Conservation (phyloP, 139 green algal genomes). For the Picochlorum sp. region DNA sequence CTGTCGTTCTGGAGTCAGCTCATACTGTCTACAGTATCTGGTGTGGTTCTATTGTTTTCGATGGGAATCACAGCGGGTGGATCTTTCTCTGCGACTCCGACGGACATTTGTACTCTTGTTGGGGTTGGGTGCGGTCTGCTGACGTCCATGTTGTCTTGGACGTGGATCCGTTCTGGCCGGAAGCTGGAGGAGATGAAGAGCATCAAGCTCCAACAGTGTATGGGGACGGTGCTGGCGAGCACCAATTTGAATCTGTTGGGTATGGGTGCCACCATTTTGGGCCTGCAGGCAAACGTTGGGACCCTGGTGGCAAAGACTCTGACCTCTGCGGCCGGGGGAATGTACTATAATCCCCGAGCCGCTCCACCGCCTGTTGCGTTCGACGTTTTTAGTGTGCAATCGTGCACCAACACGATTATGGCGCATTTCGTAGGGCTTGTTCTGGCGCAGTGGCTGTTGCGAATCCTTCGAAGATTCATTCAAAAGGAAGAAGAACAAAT, state of each 20-base stretch:
- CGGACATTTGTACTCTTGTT: conserved; percentile 54
- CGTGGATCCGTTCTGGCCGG: conserved; percentile 20
- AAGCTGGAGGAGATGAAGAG: conserved; percentile 26
- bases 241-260: conserved; percentile 76
- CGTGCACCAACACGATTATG: conserved; percentile 78
- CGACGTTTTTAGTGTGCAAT: conserved; percentile 89
- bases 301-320: conserved; percentile 86
- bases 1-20: conserved; percentile 88
- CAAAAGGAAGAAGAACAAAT: conserved; percentile 19
- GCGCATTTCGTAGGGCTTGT: conserved; percentile 75
- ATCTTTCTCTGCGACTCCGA: conserved; percentile 4
- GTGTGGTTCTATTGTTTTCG: conserved; percentile 80
- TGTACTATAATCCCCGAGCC: conserved; percentile 28
- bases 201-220: conserved; percentile 34
- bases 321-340: conserved; percentile 40
- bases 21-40: conserved; percentile 63
- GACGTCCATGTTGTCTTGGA: conserved; percentile 67
- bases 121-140: conserved; percentile 66
- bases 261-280: conserved; percentile 67
- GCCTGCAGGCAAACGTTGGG: conserved; percentile 64
- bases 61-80: conserved; percentile 25
- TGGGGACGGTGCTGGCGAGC: conserved; percentile 48
- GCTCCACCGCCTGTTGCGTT: conserved; percentile 62
- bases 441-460: conserved; percentile 67
- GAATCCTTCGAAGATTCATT: conserved; percentile 36